Evolutionary conservation across 2,329 filamentous ascomycete species (phyloP), one percentile per base, ranked within the genome.

Genomic region (Pestalotiopsis sp.): DNA sequence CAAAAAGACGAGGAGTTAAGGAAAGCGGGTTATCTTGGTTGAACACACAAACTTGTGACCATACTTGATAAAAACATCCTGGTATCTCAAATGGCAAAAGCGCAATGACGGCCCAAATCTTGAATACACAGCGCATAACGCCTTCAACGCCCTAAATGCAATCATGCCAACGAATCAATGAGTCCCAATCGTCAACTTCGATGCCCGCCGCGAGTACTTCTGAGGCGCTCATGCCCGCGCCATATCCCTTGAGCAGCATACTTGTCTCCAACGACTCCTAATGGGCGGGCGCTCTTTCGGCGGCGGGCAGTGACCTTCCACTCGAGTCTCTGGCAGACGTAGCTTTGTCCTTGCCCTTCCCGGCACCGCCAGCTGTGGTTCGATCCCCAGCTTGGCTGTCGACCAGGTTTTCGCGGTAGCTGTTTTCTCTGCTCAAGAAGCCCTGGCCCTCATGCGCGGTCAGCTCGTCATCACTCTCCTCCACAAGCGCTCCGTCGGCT

Each of bases 401-500:
- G 71, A 72, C 68, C 65, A 69, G 40, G 59, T 17, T 72, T 68
- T 62, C 74, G 66, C 67, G 75, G 67, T 74, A 68, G 38, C 73
- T 70, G 22, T 75, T 75, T 58, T 78, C 72, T 17, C 71, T 74
- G 60, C 83, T 81, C 65, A 91, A 80, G 89, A 90, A 92, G 69
- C 83, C 84, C 68, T 85, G 85, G 72, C 82, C 82, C 81, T 89
- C 90, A 70, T 85, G 78, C 7, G 70, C 72, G 48, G 73, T 39
- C 5, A 71, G 59, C 69, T 85, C 83, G 11, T 79, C 77, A 38
- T 79, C 78, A 65, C 85, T 85, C 10, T 61, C 58, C 48, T 89
- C 87, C 66, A 94, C 78, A 68, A 93, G 82, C 75, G 89, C 90
- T 68, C 91, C 92, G 69, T 93, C 91, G 40, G 88, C 89, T 17